Base-by-base conservation (phyloP, 345 rosid species). In the Corchorus olitorius region DNA sequence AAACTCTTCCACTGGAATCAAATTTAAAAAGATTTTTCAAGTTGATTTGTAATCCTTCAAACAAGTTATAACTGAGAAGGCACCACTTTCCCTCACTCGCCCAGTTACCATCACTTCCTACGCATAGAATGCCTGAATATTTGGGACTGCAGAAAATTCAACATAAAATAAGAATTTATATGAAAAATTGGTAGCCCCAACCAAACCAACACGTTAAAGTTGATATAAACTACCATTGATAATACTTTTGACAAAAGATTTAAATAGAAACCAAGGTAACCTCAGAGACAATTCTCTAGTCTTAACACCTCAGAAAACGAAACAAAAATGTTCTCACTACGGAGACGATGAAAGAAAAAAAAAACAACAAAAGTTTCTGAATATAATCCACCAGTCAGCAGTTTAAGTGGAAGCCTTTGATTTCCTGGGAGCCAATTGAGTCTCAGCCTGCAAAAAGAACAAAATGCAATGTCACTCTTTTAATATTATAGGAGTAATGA, bases 351-450 rank as follows among this genome's bases (percentile, higher is more conserved):
- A 33, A 35, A 43, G 13, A n/a, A n/a, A 49, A 39, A 81, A 62
- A 27, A 39, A 39, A 39, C 6, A 11, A 72, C 3, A 4, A 46
- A 16, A 65, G 45, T 13, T 33, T 34, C 52, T 34, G 19, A 20
- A 20, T 17, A 14, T 33, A 49, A 72, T 60, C 27, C 15, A 39
- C 39, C 65, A 1, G 46, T 68, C 3, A 14, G 8, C 49, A 49
- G 50, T 71, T 79, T 76, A 80, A 52, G 81, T 75, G 22, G 83
- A 84, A 37, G 79, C 66, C 82, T 78, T 86, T 8, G 84, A 20
- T 70, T 87, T 85, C 80, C 81, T 76, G 5, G 88, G 74, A 61
- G 90, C 89, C 79, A 89, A 75, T 78, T 88, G 91, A 64, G 88
- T 88, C 77, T 89, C 91, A 6, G 91, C 86, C 93, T 89, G 80